Evolutionary conservation across 2,329 filamentous ascomycete species (phyloP), one percentile per base, ranked within the genome.

Genomic region (Aspergillus caelatus): DNA sequence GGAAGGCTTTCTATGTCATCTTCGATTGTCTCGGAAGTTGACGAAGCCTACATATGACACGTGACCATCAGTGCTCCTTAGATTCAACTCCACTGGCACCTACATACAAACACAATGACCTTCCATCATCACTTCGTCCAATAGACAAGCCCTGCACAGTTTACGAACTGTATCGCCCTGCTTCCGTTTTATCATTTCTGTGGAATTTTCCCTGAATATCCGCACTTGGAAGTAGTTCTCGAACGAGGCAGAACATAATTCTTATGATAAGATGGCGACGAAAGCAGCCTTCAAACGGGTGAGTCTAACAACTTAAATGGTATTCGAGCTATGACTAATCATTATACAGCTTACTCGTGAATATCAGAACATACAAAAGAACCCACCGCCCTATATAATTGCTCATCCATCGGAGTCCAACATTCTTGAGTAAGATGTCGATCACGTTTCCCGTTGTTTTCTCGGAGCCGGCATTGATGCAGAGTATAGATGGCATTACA

Each of bases 351-450:
- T 90, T 64, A 86, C 85, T 61, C 84, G 86, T 65, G 88, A 90
- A 79, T 90, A 89, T 74, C 83, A 86, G 76, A 81, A 84, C 66
- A 89, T 90, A 65, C 83, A 86, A 72, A 85, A 87, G 72, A 94
- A 93, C 72, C 93, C 94, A 12, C 93, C 93, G 41, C 93, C 93
- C 59, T 96, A 92, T 81, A 96, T 97, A 72, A 85, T 88, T 57
- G 93, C 94, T 16, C 93, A 97, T 75, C 93, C 93, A 12, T 96
- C 93, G 45, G 94, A 97, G 69, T 86, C 87, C 48, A 97, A 97
- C 78, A 97, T 97, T 68, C 86, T 97, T 55, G 94, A 97, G 90
- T 92, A 80, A 64, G 86, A n/a, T n/a, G 48, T 78, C n/a, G 26
- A 21, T 50, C 53, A n/a, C 12, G 21, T 26, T 21, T n/a, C 28